Base-by-base conservation (phyloP, 306 rosid genomes). In the Prinsepia uniflora region DNA sequence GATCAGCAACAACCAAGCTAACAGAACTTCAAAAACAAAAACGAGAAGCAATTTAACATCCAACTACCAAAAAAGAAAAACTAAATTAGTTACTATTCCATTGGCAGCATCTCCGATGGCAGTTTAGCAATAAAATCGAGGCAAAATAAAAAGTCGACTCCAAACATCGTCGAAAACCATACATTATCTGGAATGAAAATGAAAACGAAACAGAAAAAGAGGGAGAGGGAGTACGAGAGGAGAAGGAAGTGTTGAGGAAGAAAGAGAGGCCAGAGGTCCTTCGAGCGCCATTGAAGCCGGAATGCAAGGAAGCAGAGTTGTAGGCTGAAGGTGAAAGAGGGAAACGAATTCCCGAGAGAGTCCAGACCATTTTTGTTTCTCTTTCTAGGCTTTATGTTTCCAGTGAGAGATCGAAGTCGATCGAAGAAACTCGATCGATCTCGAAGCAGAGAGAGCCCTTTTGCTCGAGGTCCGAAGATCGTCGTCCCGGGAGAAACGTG, bases 281-380 rank as follows among this genome's bases (percentile, higher is more conserved):
- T 63, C 84, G 61, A 81, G 79, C 84, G 75, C 78, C 81, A 65
- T 58, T 75, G 81, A 80, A 67, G 76, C 20, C 75, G 11, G 82
- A 59, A 6, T 65, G 81, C 60, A 85, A 81, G 18, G 81, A 75
- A 22, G 50, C 18, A 24, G 18, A 13, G 55, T 13, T 83, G 74
- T 73, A 69, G 20, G 61, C 24, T 8, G 93, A 71, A 43, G 90
- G 88, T 76, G 79, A 36, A 7, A 70, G 79, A 13, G 95, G 90
- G 76, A 89, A 82, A 46, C 92, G 89, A 57, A 94, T 78, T 53
- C 95, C 97, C 3, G 96, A 83, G 63, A 90, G 62, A 1, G 98
- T 87, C 15, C 84, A 90, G 75, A 86, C 94, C 98, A 90, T 90
- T 55, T 8, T 5, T 14, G 12, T 17, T 42, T 42, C 17, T 6